Percentiles rank a stretch among this genome's conserved stretches.
phyloP scores from a whole-genome alignment of 805 yeast genomes.

The Lipomyces oligophaga region DNA sequence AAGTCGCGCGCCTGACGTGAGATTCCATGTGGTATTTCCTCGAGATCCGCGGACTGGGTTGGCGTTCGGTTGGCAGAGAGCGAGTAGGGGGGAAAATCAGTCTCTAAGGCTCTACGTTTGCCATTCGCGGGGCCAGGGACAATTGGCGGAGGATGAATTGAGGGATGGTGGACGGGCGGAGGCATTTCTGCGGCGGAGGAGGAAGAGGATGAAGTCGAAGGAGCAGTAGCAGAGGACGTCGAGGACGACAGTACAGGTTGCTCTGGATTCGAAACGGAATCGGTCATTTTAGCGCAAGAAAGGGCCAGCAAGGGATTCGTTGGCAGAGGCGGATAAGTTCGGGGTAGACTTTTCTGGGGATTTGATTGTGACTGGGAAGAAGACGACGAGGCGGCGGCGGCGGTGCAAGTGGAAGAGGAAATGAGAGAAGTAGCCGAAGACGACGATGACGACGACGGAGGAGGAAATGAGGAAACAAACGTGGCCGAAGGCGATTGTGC shows the following conservation, averaged over 20 bases:
- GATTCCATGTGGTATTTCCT: conserved; percentile 94
- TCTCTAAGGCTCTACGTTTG: conserved; percentile 16
- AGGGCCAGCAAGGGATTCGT: no score
- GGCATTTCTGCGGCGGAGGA: not conserved
- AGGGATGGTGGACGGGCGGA: not conserved
- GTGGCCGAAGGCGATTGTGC: no score
- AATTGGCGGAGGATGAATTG: not conserved
- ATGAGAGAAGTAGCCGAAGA: not conserved
- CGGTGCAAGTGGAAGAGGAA: not conserved
- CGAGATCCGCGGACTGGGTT: conserved; percentile 81
- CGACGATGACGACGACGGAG: conserved; percentile 1
- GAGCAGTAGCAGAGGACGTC: no score
- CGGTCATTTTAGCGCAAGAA: no score
- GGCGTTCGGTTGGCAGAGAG: conserved; percentile 27
- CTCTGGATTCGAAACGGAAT: no score
- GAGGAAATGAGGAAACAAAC: not conserved
- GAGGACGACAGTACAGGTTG: not conserved
- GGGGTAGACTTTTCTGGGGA: no score
- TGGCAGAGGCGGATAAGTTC: conserved; percentile 2
- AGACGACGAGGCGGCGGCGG: not conserved
- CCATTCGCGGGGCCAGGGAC: conserved; percentile 6
- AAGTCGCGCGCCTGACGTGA: conserved; percentile 76
- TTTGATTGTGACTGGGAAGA: no score
- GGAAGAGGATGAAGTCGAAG: conserved; percentile 1
- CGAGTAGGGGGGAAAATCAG: conserved; percentile 23